Percentiles rank a stretch among this genome's conserved stretches.
phyloP scores from a whole-genome alignment of 208 protist genomes.

The Leishmania arabica region DNA sequence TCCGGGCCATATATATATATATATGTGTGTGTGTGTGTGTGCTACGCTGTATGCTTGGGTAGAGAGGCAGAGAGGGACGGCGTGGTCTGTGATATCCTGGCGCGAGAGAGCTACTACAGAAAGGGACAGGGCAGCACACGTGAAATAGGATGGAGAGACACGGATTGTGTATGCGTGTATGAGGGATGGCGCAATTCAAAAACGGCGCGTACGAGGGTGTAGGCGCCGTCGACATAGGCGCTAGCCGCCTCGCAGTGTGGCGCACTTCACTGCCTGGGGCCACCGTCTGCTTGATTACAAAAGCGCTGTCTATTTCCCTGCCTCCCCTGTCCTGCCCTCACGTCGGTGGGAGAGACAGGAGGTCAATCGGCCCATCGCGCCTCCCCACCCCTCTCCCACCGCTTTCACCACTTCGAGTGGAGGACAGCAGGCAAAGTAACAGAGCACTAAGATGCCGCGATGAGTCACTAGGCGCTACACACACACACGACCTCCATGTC shows the following conservation, averaged over 20 bases:
- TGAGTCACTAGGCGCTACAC: not conserved
- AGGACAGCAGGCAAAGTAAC: not conserved
- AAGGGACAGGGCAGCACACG: not conserved
- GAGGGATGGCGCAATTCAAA: not conserved
- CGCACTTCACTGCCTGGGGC: not conserved
- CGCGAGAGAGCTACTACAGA: not conserved
- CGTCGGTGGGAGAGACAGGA: not conserved
- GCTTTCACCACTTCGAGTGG: not conserved
- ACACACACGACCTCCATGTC: not conserved
- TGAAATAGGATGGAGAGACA: not conserved
- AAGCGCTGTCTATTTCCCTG: not conserved
- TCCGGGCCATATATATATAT: constrained; percentile 52
- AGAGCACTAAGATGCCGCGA: not conserved
- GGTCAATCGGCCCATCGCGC: not conserved
- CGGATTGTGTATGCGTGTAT: not conserved
- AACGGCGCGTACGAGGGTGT: not conserved
- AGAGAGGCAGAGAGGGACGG: not conserved
- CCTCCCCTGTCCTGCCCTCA: not conserved
- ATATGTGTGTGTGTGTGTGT: not conserved
- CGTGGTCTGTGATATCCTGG: not conserved
- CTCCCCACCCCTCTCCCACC: not conserved
- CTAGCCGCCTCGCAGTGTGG: not conserved
- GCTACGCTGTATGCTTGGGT: not conserved
- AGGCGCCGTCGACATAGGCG: not conserved
- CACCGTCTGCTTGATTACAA: not conserved